Evolutionary conservation across 2,329 filamentous ascomycete species (phyloP), one percentile per base, ranked within the genome.

Genomic region (Epichloe glyceriae): DNA sequence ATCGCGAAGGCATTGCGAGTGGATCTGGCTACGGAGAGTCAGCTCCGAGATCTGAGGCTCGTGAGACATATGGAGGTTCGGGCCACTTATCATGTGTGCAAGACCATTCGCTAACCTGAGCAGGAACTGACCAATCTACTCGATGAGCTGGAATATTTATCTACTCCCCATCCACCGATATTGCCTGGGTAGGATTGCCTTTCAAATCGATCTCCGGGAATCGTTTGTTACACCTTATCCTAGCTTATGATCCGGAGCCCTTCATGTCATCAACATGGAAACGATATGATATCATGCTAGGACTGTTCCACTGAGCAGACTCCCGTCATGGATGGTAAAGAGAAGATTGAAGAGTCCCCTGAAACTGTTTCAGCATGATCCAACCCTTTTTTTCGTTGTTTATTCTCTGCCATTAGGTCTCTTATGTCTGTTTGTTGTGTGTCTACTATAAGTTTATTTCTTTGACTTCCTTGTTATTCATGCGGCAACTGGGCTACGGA

Each of bases 61-160:
- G 71, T 20, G 70, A 73, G 55, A 57, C 67, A 50, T 73, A 73
- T 55, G 67, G 65, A 68, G 70, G 68, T 71, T 67, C 59, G 65
- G 55, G 50, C 47, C 54, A 59, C 30, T 19, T n/a, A 12, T 34
- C 43, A 14, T 34, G 3, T 40, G 17, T 20, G 7, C 30, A 10
- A 34, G 8, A 12, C 43, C 6, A 22, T 20, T 17, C 52, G 59
- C 62, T 69, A 62, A 69, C 57, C 35, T 44, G 50, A 40, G 14
- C 40, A 67, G 64, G 65, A 49, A 54, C 64, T 38, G 64, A 67
- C 44, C 58, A 61, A 52, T 52, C 52, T 40, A 30, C 52, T 30
- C 49, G 52, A 52, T 53, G 47, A 53, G 42, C 37, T 47, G 20
- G 26, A 33, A 33, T 7, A n/a, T 46, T 15, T 2, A 34, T 8